Percentiles rank a stretch among this genome's conserved stretches.
Evolutionary conservation across 441 rosid genomes (phyloP).

Genomic region (Gossypium davidsonii): DNA sequence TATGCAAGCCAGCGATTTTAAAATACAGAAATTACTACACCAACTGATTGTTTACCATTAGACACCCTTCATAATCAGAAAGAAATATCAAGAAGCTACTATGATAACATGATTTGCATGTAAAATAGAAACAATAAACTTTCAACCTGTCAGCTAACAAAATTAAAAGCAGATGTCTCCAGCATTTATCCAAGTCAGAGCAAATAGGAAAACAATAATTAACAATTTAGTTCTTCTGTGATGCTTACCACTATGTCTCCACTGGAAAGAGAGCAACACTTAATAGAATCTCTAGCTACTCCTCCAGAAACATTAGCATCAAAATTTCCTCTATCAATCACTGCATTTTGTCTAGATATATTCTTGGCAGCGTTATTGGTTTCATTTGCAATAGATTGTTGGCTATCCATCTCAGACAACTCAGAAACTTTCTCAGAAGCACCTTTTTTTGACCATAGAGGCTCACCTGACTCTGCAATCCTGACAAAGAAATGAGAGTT

Average conservation of each 20-base stretch:
- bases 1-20: not conserved
- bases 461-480: conserved; percentile 78
- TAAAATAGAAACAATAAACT: conserved; percentile 2
- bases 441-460: conserved; percentile 80
- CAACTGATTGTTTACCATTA: not conserved
- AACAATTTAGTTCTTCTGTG: conserved; percentile 20
- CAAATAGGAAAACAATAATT: not conserved
- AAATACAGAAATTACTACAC: not conserved
- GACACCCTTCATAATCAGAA: conserved; percentile 11
- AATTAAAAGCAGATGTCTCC: not conserved
- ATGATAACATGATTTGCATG: not conserved
- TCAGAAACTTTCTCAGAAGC: conserved; percentile 31
- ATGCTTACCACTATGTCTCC: conserved; percentile 94
- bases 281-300: conserved; percentile 67
- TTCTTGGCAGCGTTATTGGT: conserved; percentile 24
- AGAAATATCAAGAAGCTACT: not conserved
- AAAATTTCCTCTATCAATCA: conserved; percentile 75
- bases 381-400: conserved; percentile 20
- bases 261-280: conserved; percentile 74
- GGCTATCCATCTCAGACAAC: conserved; percentile 31
- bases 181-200: conserved; percentile 5
- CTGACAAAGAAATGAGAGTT: conserved; percentile 93
- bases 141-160: not conserved
- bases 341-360: conserved; percentile 40
- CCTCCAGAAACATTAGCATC: conserved; percentile 82